Evolutionary conservation across 768 basidiomycete species (phyloP).

Genomic region (Hericium rajendrae): DNA sequence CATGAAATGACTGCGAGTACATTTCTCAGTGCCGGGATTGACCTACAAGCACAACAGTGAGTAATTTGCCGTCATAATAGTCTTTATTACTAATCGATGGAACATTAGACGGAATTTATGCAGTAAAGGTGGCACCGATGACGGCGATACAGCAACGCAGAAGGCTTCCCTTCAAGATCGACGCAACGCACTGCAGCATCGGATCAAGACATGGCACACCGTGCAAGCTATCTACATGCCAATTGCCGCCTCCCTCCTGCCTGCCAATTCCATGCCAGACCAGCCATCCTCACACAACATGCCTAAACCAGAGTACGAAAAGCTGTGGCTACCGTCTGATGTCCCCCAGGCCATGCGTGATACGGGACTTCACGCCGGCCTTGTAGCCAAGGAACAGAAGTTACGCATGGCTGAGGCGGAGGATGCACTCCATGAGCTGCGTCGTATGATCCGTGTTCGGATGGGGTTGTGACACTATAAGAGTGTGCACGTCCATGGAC

Average conservation of each 20-base stretch:
- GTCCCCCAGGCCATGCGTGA: not conserved
- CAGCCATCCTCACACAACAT: not conserved
- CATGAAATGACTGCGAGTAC: not conserved
- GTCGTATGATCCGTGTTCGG: not conserved
- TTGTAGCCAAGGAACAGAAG: not conserved
- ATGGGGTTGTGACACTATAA: not conserved
- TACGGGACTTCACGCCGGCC: not conserved
- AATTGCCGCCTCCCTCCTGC: not conserved
- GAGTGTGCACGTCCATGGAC: not conserved
- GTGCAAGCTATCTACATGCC: slow-evolving; percentile 8
- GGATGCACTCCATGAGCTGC: slow-evolving; percentile 2
- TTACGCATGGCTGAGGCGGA: slow-evolving; percentile 5
- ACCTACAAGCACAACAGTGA: not conserved
- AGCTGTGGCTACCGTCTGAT: slow-evolving; percentile 2
- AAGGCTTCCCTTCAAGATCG: slow-evolving; percentile 4
- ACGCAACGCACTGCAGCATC: not conserved
- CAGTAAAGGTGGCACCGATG: not conserved
- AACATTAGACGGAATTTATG: not conserved
- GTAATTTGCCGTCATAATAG: too few species aligned
- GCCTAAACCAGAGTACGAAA: not conserved
- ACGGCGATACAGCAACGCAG: not conserved
- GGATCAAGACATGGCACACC: slow-evolving; percentile 1
- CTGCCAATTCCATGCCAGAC: not conserved
- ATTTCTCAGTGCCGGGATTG: not conserved
- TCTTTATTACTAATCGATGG: too few species aligned